Evolutionary conservation across 495 filamentous ascomycete genomes (phyloP).

Genomic region (Penicillium lagena): DNA sequence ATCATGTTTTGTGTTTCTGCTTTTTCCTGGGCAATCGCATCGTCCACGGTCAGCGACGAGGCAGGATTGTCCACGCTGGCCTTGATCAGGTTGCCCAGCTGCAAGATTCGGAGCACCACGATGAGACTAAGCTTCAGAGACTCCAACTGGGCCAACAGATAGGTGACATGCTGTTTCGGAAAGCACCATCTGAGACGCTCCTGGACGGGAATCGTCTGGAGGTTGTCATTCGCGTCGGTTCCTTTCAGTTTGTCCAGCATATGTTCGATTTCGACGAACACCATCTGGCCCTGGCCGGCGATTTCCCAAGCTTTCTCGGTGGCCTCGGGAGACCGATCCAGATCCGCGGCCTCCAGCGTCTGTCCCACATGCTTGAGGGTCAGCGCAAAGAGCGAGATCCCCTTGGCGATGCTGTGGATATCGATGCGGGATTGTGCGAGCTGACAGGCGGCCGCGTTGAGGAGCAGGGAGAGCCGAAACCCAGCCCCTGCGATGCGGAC

Average conservation of each 20-base stretch:
- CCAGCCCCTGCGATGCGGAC: conserved; percentile 34
- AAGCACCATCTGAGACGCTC: conserved; percentile 40
- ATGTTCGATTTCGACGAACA: conserved; percentile 39
- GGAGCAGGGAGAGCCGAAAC: conserved; percentile 35
- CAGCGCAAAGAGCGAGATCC: conserved; percentile 36
- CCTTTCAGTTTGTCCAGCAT: conserved; percentile 36
- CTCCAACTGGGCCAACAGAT: conserved; percentile 39
- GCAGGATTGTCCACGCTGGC: neutral
- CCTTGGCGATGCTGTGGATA: conserved; percentile 41
- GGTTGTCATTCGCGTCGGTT: conserved; percentile 23
- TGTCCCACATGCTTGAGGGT: conserved; percentile 35
- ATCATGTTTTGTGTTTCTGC: conserved; percentile 43
- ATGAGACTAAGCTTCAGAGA: conserved; percentile 39
- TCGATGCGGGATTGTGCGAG: conserved; percentile 37
- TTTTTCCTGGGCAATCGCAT: conserved; percentile 34
- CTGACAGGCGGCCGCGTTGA: conserved; percentile 37
- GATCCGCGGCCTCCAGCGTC: conserved; percentile 20
- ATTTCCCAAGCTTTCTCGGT: conserved; percentile 36
- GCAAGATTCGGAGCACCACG: conserved; percentile 34
- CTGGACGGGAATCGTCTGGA: conserved; percentile 23
- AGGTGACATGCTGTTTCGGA: conserved; percentile 36
- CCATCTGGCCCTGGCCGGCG: conserved; percentile 28
- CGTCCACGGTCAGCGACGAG: conserved; percentile 8
- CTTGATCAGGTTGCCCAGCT: conserved; percentile 26
- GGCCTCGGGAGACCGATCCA: conserved; percentile 22